Percentiles rank a stretch among this genome's conserved stretches.
Evolutionary conservation across 257 asterid genomes (phyloP).

Genomic region (Haberlea rhodopensis): DNA sequence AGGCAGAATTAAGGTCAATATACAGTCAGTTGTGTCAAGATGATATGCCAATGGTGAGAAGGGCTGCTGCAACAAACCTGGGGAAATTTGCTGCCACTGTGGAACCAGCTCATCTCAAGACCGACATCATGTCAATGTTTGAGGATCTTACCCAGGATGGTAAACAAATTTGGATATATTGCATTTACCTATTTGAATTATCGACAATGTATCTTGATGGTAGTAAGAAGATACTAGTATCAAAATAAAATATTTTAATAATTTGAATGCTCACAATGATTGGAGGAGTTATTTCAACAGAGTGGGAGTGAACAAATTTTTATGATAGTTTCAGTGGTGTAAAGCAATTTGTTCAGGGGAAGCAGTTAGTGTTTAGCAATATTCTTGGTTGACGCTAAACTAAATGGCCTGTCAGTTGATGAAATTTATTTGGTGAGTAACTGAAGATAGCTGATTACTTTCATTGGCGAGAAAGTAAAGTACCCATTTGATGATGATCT

Average conservation of each 20-base stretch:
- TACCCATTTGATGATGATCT: no score
- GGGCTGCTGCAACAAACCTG: conserved; percentile 46
- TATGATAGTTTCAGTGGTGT: no score
- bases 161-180: conserved; percentile 18
- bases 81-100: conserved; percentile 51
- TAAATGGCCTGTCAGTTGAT: not conserved
- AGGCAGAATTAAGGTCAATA: conserved; percentile 31
- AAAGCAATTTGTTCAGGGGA: not conserved
- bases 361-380: not conserved
- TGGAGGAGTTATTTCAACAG: no score
- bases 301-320: no score
- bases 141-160: conserved; percentile 78
- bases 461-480: no score
- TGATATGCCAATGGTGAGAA: conserved; percentile 36
- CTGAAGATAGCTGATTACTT: no score
- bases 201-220: not conserved
- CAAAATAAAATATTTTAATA: no score
- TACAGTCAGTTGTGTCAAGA: conserved; percentile 21
- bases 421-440: no score
- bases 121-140: conserved; percentile 59
- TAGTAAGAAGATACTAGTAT: not conserved
- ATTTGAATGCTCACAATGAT: no score
- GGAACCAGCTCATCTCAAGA: conserved; percentile 45
- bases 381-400: not conserved
- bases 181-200: not conserved